These are phyloP conservation scores for Candida lessepsii DNA, from an alignment of 805 yeast species.

Conservation along the genomic window DNA sequence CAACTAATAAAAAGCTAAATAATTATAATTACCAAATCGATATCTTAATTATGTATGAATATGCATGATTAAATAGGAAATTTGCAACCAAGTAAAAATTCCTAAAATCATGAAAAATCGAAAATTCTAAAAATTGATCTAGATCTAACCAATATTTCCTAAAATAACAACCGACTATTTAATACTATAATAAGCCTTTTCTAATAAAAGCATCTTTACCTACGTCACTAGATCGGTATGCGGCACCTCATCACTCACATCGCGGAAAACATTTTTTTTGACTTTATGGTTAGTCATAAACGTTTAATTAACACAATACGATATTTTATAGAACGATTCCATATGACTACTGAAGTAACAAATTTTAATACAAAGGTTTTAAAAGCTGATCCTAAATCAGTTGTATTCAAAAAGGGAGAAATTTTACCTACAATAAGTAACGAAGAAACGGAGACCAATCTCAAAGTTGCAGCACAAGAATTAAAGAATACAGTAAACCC, in stretches of 20 bases:
- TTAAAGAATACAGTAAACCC: conserved; percentile 53
- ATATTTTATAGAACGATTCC: background rate
- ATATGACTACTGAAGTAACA: background rate
- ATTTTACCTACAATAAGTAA: conserved; percentile 49
- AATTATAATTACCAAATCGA: no score
- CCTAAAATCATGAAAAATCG: no score
- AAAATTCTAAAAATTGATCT: no score
- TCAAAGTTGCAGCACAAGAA: conserved; percentile 58
- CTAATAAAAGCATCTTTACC: no score
- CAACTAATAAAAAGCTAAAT: no score
- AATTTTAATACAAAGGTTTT: conserved; percentile 38
- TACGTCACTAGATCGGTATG: no score
- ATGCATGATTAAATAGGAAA: background rate
- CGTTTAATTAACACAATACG: background rate
- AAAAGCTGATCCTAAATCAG: conserved; percentile 53
- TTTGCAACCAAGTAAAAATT: background rate
- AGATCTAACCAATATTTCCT: no score
- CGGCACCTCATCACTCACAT: conserved; percentile 3
- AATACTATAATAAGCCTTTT: no score
- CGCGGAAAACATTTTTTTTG: conserved; percentile 2
- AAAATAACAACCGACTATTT: no score
- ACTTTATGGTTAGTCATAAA: conserved; percentile 3
- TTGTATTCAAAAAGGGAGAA: conserved; percentile 46
- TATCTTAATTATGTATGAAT: no score
- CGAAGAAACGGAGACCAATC: conserved; percentile 47